phyloP scores from a whole-genome alignment of 768 basidiomycete genomes.

The Leccinum variicolor region DNA sequence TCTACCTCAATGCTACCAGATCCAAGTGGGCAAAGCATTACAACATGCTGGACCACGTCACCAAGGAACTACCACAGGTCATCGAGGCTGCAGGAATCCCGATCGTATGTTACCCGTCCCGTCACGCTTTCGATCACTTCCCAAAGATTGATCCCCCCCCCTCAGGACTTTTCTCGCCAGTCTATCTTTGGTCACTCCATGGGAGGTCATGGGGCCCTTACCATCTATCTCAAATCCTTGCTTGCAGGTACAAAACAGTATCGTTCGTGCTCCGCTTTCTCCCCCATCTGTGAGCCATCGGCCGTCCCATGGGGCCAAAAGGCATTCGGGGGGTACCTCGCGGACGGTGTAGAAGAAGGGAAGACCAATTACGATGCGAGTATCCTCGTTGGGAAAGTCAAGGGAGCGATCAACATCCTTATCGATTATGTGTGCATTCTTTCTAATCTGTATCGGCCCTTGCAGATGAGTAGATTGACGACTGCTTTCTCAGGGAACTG shows the following conservation, averaged over 20 bases:
- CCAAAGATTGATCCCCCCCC: not conserved
- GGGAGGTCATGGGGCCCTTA: slow-evolving; percentile 95
- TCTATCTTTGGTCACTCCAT: slow-evolving; percentile 97
- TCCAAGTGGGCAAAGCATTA: slow-evolving; percentile 71
- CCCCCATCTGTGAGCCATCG: slow-evolving; percentile 83
- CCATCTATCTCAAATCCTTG: slow-evolving; percentile 76
- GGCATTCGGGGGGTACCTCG: slow-evolving; percentile 84
- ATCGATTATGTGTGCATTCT: slow-evolving; percentile 73
- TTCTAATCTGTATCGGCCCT: not conserved
- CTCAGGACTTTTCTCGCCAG: slow-evolving; percentile 75
- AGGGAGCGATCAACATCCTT: slow-evolving; percentile 70
- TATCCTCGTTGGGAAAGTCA: slow-evolving; percentile 63
- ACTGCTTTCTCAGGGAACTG: slow-evolving; percentile 55
- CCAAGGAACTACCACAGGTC: slow-evolving; percentile 78
- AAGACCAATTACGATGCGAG: slow-evolving; percentile 78
- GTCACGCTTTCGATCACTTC: not conserved
- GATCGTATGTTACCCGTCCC: slow-evolving; percentile 49
- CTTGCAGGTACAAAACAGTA: slow-evolving; percentile 56
- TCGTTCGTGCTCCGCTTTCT: slow-evolving; percentile 86
- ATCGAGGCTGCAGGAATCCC: slow-evolving; percentile 72
- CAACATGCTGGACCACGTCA: slow-evolving; percentile 86
- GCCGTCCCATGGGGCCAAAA: slow-evolving; percentile 90
- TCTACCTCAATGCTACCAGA: slow-evolving; percentile 90
- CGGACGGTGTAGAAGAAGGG: slow-evolving; percentile 75
- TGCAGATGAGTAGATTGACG: not conserved